Conservation (phyloP, 805 yeast genomes). For the Candida peoriensis region DNA sequence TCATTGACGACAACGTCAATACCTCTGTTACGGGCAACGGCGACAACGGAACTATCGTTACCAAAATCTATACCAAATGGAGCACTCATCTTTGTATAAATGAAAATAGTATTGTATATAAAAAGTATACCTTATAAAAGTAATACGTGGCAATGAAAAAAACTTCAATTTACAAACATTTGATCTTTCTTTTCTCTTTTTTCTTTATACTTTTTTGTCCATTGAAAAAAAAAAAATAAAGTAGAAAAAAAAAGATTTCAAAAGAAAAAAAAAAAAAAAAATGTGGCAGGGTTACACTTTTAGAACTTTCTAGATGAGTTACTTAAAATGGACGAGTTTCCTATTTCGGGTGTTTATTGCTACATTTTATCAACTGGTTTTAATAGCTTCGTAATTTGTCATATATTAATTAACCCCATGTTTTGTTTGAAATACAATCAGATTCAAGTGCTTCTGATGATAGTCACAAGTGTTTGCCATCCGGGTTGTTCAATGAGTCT, state of each 20-base stretch:
- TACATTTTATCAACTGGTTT: background rate
- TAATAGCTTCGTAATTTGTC: background rate
- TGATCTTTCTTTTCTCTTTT: no score
- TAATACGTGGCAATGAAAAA: no score
- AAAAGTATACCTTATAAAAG: no score
- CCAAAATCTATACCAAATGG: slow-evolving; percentile 99
- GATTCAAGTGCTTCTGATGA: slow-evolving; percentile 28
- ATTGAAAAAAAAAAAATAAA: no score
- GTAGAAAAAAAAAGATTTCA: background rate
- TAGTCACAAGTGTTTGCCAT: slow-evolving; percentile 76
- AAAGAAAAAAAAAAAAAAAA: background rate
- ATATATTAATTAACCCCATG: background rate
- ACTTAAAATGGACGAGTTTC: background rate
- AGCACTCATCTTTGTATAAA: slow-evolving; percentile 75
- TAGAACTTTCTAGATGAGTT: background rate
- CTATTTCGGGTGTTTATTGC: background rate
- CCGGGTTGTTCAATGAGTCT: slow-evolving; percentile 58
- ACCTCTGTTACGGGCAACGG: slow-evolving; percentile 97
- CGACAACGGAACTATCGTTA: slow-evolving; percentile 88
- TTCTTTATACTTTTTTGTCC: no score
- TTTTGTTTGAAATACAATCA: no score
- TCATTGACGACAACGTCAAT: slow-evolving; percentile 97
- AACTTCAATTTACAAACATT: no score
- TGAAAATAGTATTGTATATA: background rate
- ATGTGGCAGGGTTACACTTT: background rate